Evolutionary conservation across 495 filamentous ascomycete species (phyloP).

Genomic region (Aspergillus funiculosus): DNA sequence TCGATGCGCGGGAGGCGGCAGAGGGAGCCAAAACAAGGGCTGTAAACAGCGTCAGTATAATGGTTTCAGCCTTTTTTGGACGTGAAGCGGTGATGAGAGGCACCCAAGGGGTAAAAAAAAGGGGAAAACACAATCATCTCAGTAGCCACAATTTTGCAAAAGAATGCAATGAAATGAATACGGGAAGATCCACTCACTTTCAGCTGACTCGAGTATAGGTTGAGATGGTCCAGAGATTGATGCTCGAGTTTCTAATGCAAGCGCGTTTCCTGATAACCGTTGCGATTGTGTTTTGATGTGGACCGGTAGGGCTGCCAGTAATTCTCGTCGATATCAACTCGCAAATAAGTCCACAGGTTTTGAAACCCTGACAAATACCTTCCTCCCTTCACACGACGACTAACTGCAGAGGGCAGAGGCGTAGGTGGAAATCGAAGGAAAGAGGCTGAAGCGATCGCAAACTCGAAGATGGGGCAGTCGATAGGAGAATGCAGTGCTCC

Average conservation of each 20-base stretch:
- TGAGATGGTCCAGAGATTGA: neutral
- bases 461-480: neutral
- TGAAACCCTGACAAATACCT: slow-evolving; percentile 8
- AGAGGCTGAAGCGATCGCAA: slow-evolving; percentile 1
- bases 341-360: slow-evolving; percentile 4
- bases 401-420: slow-evolving; percentile 8
- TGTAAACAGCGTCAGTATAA: slow-evolving; percentile 3
- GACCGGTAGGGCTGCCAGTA: slow-evolving; percentile 1
- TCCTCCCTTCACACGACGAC: neutral
- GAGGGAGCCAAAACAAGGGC: neutral
- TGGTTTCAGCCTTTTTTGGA: slow-evolving; percentile 1
- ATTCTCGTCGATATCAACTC: slow-evolving; percentile 2
- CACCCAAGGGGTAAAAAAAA: neutral
- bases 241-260: neutral
- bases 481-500: neutral
- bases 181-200: slow-evolving; percentile 3
- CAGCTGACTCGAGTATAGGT: neutral
- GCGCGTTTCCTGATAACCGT: too few species aligned
- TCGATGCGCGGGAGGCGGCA: neutral
- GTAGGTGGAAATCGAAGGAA: too few species aligned
- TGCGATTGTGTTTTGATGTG: slow-evolving; percentile 2
- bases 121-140: neutral
- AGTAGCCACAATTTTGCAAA: neutral
- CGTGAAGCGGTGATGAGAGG: neutral
- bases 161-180: neutral